These are phyloP conservation scores for Phlegmacium glaucopus DNA, from an alignment of 768 basidiomycete genomes.

Conservation along the genomic window DNA sequence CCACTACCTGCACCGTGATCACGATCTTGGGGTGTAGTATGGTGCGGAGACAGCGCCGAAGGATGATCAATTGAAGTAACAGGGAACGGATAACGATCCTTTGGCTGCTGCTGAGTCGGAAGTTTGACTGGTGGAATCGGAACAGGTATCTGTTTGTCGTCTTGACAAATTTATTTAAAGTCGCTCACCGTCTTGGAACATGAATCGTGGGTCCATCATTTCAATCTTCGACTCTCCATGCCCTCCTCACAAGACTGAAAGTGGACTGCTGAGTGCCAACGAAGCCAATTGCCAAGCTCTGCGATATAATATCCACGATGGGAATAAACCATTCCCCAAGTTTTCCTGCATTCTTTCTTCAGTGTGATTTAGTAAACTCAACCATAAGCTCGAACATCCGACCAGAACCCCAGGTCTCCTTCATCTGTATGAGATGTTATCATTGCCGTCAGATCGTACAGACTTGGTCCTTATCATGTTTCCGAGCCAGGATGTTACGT, in stretches of 20 bases:
- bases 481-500: constrained; percentile 29
- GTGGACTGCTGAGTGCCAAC: constrained; percentile 59
- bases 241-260: constrained; percentile 54
- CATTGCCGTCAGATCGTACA: not conserved
- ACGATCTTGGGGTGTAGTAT: no score
- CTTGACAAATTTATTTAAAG: no score
- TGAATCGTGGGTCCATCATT: constrained; percentile 32
- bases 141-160: no score
- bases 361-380: constrained; percentile 43
- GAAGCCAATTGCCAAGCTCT: constrained; percentile 53
- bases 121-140: no score
- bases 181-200: no score
- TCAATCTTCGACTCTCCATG: constrained; percentile 56
- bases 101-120: no score
- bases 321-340: constrained; percentile 46
- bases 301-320: constrained; percentile 53
- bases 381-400: constrained; percentile 32
- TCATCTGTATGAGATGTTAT: constrained; percentile 33
- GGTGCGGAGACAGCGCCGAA: no score
- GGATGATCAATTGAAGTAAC: no score
- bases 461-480: constrained; percentile 23
- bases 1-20: no score
- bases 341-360: constrained; percentile 28
- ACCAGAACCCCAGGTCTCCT: constrained; percentile 39
- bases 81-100: no score